Base-by-base conservation (phyloP, 163 green algal genomes). In the Volvox carteri region DNA sequence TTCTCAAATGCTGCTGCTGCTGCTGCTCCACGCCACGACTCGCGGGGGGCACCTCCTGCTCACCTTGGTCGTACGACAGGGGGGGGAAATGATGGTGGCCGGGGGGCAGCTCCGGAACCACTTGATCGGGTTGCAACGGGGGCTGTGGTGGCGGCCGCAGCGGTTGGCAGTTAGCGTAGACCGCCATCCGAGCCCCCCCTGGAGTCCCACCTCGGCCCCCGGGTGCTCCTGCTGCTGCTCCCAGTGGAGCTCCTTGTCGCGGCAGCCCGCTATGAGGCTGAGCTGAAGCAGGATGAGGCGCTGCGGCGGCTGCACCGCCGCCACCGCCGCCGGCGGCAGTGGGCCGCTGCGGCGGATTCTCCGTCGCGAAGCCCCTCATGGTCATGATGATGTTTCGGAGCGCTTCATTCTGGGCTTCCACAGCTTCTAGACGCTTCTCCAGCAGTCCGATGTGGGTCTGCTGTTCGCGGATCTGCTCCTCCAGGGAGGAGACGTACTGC, bases 401-500 rank as follows among this genome's bases (percentile, higher is more conserved):
- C 92, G 96, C 96, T 58, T 91, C 90, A 41, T 95, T 96, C 77
- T 97, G 94, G 11, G 84, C 33, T 54, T 94, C 72, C 23, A 77
- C 41, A 1, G 75, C 42, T 67, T 90, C 75, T 73, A 89, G 23
- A 48, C 92, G 87, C 75, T 92, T 83, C 85, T 95, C 88, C 50
- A 95, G 65, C 86, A 93, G 58, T 1, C 83, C 89, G 11, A 92
- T 92, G 33, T 86, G 79, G 3, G 77, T n/a, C 81, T 95, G 85
- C 44, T 92, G 74, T 54, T 89, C 62, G 9, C 84, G 52, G 35
- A 91, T 46, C 85, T 95, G 92, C 0, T 93, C 88, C 93, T 98
- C 96, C 78, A 98, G 85, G 25, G 91, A 92, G 11, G 41, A 90
- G 1, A 98, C 90, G 84, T 97, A 97, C 33, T 86, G 88, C 90